Base-by-base conservation (phyloP, 106 monocot species). In the Dendrobium nobile region DNA sequence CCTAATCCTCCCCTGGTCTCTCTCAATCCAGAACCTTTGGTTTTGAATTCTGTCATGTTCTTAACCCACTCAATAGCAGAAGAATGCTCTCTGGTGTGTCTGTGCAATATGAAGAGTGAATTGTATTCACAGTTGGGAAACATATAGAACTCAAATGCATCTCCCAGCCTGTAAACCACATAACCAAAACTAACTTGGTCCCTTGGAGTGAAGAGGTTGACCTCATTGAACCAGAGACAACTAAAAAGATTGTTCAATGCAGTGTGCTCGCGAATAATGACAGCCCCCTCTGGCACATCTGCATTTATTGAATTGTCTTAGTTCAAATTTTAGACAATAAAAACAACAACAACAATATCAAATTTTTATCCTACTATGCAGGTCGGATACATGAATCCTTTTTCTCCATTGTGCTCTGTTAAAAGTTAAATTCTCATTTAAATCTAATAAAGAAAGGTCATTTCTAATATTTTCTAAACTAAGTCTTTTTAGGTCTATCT, bases 191-290 rank as follows among this genome's bases (percentile, higher is more conserved):
- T 98, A 22, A 98, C 83, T 80, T 98, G 98, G 82, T 98, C 98
- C 61, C 94, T 87, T 31, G 95, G 98, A 11, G 95, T 98, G 85
- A 98, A 91, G 31, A 95, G 89, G 75, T 95, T 88, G 83, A 98
- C 98, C 75, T 98, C 98, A n/a, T 95, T 98, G 90, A 98, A 95
- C 98, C 98, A 95, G 10, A 98, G 98, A 82, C 98, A 98, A 72
- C 95, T 95, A 77, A 98, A 92, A 61, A 98, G 76, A 84, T 98
- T 95, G 51, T 84, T 91, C 77, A 95, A 42, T 13, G 92, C 83
- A 2, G 95, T 98, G 87, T 98, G 97, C 85, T 98, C 92, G 19
- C 98, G 73, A 73, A 98, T 88, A 79, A 98, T 80, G n/a, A 98
- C 83, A 4, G 98, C 98, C 70, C 98, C 94, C 75, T 98, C 98